Evolutionary conservation across 495 filamentous ascomycete genomes (phyloP), one percentile per base, ranked within the genome.

Genomic region (Platismatia glauca): DNA sequence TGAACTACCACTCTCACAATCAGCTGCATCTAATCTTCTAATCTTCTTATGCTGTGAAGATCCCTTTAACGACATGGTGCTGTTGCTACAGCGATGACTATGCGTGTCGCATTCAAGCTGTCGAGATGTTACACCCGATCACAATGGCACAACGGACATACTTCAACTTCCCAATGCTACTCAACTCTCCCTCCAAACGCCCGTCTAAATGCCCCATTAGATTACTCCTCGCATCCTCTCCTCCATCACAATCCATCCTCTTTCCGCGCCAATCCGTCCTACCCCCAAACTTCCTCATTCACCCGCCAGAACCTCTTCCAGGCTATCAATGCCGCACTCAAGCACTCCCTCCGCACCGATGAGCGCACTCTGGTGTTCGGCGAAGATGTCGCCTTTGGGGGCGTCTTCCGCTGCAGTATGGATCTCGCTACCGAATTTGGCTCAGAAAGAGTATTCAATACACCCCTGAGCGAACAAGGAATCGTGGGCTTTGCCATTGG

Each of bases 331-430:
- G 84, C 90, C 69, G 93, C 93, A 18, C 78, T 98, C 15, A 80
- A 87, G 37, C 87, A 84, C 46, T 88, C 94, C 38, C 81, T 98
- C n/a, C 80, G 86, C 16, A 82, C 86, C 20, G 92, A 96, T 66
- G 89, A 93, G 61, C 86, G 86, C 27, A 90, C 95, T 31, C 77
- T 96, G 48, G 82, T 98, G 38, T 98, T 98, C 65, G 94, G 94
- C 53, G 94, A 98, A 77, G 94, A 98, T 72, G 90, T 98, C 29
- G 88, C 93, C 41, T 98, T 98, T 67, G 94, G 94, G 18, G 94
- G 94, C 34, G 94, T 98, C 27, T 98, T 98, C 73, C 86, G 94
- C 38, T 97, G 93, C 75, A 93, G 89, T 46, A 90, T 91, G 85
- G 89, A 92, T 68, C 82, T 98, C 13, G 84, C 90, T 31, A 86